phyloP scores from a whole-genome alignment of 192 early-diverging fungal species.

The Entomortierella parvispora region DNA sequence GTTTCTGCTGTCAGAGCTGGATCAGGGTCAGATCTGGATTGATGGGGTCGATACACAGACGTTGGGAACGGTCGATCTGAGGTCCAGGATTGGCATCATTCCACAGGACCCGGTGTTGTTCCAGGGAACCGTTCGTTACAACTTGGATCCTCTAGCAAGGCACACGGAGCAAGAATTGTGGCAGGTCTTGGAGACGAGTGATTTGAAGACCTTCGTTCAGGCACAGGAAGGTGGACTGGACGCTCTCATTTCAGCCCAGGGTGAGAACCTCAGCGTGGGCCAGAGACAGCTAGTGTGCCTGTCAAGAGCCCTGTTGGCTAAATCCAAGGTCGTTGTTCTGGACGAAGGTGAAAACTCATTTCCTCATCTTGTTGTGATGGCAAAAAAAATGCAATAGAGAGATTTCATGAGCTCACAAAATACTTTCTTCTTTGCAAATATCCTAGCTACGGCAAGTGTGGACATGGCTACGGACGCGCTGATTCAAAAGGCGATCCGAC shows the following conservation, averaged over 20 bases:
- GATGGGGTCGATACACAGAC: constrained; percentile 77
- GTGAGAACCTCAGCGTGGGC: constrained; percentile 75
- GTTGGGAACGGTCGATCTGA: constrained; percentile 76
- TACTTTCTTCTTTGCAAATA: too few relatives aligned
- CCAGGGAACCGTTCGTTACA: constrained; percentile 58
- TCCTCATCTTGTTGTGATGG: too few relatives aligned
- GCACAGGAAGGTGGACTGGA: constrained; percentile 65
- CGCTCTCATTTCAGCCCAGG: constrained; percentile 78
- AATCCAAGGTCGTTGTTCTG: constrained; percentile 59
- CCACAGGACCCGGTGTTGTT: constrained; percentile 71
- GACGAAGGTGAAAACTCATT: constrained; percentile 31
- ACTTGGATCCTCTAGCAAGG: constrained; percentile 60
- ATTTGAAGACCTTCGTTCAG: not conserved
- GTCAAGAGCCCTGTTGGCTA: constrained; percentile 74
- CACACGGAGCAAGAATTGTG: constrained; percentile 66
- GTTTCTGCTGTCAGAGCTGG: constrained; percentile 77
- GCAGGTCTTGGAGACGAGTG: constrained; percentile 61
- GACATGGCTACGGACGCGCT: constrained; percentile 59
- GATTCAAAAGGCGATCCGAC: constrained; percentile 55
- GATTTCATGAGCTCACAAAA: too few relatives aligned
- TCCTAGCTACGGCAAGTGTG: constrained; percentile 65
- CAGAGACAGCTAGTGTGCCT: constrained; percentile 78
- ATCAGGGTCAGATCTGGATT: constrained; percentile 71
- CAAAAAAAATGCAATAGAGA: too few relatives aligned
- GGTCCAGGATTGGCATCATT: constrained; percentile 80